Conservation (phyloP, 2,329 filamentous ascomycete genomes). For the Trichoderma hamatum region DNA sequence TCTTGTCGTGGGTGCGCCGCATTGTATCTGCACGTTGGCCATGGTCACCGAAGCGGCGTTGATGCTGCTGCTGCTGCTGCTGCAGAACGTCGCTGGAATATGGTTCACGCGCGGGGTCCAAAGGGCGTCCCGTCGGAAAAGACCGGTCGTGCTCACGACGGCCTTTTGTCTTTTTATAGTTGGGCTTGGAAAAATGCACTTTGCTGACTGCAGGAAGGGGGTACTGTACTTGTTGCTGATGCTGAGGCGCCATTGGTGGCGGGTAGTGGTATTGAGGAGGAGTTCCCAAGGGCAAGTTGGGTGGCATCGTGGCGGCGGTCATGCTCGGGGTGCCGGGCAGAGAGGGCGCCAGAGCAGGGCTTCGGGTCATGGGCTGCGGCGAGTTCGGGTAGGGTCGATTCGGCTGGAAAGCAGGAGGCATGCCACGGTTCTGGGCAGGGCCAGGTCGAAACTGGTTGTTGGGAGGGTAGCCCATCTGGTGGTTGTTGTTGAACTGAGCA, state of each 20-base stretch:
- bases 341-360: constrained; percentile 67
- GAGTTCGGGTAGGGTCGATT: constrained; percentile 59
- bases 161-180: constrained; percentile 51
- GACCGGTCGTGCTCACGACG: constrained; percentile 54
- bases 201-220: constrained; percentile 45
- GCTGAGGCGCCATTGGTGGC: constrained; percentile 60
- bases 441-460: constrained; percentile 49
- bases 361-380: constrained; percentile 62
- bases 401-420: constrained; percentile 52
- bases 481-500: constrained; percentile 51
- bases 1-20: constrained; percentile 35
- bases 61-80: constrained; percentile 37
- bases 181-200: constrained; percentile 44
- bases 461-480: constrained; percentile 49
- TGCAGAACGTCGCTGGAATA: constrained; percentile 41
- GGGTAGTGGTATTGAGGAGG: constrained; percentile 65
- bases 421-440: constrained; percentile 55
- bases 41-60: constrained; percentile 41
- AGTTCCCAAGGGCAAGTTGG: constrained; percentile 64
- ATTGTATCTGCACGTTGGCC: constrained; percentile 50
- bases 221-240: constrained; percentile 61
- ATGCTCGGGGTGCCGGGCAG: constrained; percentile 72
- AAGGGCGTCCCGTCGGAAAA: constrained; percentile 44
- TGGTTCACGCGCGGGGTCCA: constrained; percentile 44
- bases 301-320: constrained; percentile 59